phyloP scores from a whole-genome alignment of 2,329 filamentous ascomycete species.

The Botrytis porri region DNA sequence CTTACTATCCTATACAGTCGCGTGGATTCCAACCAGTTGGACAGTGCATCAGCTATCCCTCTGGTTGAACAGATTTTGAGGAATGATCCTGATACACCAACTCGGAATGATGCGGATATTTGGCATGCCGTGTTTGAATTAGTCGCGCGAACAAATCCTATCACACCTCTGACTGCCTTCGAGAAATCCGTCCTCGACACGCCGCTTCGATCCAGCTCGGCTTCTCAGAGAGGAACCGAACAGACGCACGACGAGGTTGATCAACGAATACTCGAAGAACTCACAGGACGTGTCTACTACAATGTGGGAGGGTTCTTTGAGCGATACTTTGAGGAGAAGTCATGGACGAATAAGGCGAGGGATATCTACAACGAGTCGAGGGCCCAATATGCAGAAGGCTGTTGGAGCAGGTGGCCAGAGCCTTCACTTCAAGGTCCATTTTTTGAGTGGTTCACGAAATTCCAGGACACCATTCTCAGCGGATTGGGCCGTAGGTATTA shows the following conservation, averaged over 20 bases:
- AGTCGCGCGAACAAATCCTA: constrained; percentile 23
- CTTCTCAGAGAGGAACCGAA: constrained; percentile 30
- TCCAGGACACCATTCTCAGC: too few relatives aligned
- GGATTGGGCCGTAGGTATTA: too few relatives aligned
- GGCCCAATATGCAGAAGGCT: constrained; percentile 28
- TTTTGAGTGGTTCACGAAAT: too few relatives aligned
- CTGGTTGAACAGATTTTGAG: constrained; percentile 26
- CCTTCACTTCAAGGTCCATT: constrained; percentile 27
- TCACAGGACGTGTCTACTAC: constrained; percentile 26
- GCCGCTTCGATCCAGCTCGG: constrained; percentile 24
- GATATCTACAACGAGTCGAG: constrained; percentile 31
- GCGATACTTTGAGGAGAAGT: constrained; percentile 30
- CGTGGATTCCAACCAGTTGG: constrained; percentile 25
- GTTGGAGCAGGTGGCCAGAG: constrained; percentile 30
- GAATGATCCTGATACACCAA: constrained; percentile 24
- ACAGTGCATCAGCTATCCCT: constrained; percentile 25
- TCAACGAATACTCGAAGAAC: constrained; percentile 32
- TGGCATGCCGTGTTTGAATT: constrained; percentile 26
- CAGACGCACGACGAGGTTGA: constrained; percentile 32
- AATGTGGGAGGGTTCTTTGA: constrained; percentile 30
- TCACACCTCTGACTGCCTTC: constrained; percentile 14
- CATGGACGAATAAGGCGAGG: constrained; percentile 25
- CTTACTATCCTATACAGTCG: constrained; percentile 27
- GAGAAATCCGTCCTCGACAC: constrained; percentile 28
- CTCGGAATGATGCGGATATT: constrained; percentile 27